Base-by-base conservation (phyloP, 1,284 basidiomycete genomes). In the Moniliella sp. region DNA sequence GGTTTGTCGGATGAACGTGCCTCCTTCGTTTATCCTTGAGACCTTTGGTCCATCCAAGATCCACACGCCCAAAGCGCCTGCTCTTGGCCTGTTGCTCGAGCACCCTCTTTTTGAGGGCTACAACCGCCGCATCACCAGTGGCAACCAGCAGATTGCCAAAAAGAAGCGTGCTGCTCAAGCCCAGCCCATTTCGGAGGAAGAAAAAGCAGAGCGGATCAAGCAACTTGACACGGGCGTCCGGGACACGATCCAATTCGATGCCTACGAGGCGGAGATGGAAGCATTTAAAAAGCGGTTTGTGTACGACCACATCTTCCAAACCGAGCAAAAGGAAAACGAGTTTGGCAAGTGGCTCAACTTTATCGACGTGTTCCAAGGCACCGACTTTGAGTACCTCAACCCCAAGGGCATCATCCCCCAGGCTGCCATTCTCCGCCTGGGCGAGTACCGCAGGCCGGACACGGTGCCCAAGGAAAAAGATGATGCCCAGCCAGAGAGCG, bases 61-160 rank as follows among this genome's bases (percentile, higher is more conserved):
- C 26, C 74, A 82, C 56, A 72, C 94, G 15, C 91, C 91, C 18
- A 94, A 93, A 66, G 91, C 93, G 64, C 91, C 91, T 9, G 78
- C 83, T 0, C 69, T 99, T 12, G 91, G 91, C 5, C 69, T 99
- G 5, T 66, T 97, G n/a, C 72, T 99, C 21, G 82, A 94, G 62
- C 72, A 82, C 46, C 88, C 86, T 1, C 72, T 86, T n/a, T 86
- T 82, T 53, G 69, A 74, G 31, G 72, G 71, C 5, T 88, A 88
- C 65, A 65, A 64, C 8, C 65, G 68, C 30, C 83, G 80, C 60
- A 64, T 69, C 15, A 45, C 46, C 13, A 45, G 53, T 28, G 46
- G 43, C 25, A 59, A 55, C 21, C 37, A 43, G 2, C 45, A 42
- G 5, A 37, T 27, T 17, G 12, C 29, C 4, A 43, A 41, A 36